Conservation (phyloP, 1,284 basidiomycete genomes). For the Leccinum subatratum region DNA sequence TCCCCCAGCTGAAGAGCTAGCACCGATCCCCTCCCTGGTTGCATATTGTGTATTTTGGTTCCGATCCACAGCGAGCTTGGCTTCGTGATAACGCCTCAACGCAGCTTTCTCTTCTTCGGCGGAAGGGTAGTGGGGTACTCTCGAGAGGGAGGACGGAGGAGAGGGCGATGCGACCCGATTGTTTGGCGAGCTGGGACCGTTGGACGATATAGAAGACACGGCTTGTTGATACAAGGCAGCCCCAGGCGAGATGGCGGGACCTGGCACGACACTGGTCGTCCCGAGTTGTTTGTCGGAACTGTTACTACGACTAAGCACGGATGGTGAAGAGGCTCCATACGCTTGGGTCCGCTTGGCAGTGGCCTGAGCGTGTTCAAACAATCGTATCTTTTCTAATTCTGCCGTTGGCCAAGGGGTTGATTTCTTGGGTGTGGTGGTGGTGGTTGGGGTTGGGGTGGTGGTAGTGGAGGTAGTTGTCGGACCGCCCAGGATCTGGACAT, state of each 20-base stretch:
- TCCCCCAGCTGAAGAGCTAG: slow-evolving; percentile 15
- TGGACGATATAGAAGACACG: slow-evolving; percentile 37
- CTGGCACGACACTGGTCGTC: slow-evolving; percentile 6
- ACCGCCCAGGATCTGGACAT: slow-evolving; percentile 6
- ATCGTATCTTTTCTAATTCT: slow-evolving; percentile 65
- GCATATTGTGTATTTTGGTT: slow-evolving; percentile 38
- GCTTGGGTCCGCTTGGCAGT: slow-evolving; percentile 51
- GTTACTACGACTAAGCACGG: slow-evolving; percentile 31
- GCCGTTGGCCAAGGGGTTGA: slow-evolving; percentile 53
- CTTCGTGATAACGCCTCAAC: slow-evolving; percentile 61
- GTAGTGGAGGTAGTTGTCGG: slow-evolving; percentile 7
- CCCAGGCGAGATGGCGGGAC: slow-evolving; percentile 36
- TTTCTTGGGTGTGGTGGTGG: slow-evolving; percentile 22
- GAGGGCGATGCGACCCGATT: slow-evolving; percentile 17
- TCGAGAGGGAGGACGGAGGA: slow-evolving; percentile 22
- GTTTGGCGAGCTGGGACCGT: background rate
- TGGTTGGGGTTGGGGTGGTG: background rate
- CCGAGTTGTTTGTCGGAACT: slow-evolving; percentile 12
- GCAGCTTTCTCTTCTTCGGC: slow-evolving; percentile 62
- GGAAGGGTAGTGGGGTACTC: slow-evolving; percentile 43
- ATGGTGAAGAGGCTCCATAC: slow-evolving; percentile 25
- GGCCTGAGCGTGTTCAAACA: slow-evolving; percentile 65
- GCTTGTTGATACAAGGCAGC: slow-evolving; percentile 44
- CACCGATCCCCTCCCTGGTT: slow-evolving; percentile 20
- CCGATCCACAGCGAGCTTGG: slow-evolving; percentile 63